Evolutionary conservation across 116 monocot species (phyloP).

Genomic region (Iris pallida): DNA sequence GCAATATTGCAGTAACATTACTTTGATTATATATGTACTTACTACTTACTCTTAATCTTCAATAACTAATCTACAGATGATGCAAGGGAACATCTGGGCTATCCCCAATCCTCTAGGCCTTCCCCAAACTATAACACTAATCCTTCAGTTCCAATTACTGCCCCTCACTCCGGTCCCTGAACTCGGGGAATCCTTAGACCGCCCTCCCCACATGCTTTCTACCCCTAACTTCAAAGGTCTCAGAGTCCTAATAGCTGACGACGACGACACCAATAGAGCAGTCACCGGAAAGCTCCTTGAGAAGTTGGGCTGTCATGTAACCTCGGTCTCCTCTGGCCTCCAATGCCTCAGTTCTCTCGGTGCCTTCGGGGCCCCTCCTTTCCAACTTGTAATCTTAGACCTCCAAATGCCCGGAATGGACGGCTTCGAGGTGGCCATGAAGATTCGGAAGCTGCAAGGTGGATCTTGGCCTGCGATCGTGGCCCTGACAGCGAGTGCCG

Average conservation of each 20-base stretch:
- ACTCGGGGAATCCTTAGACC: not conserved
- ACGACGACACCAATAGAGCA: slow-evolving; percentile 15
- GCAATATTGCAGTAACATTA: no score
- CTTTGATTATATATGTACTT: no score
- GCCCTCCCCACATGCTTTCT: not conserved
- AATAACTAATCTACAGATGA: slow-evolving; percentile 15
- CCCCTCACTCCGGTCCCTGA: slow-evolving; percentile 7
- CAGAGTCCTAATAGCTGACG: slow-evolving; percentile 16
- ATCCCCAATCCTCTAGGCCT: slow-evolving; percentile 14
- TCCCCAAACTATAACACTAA: slow-evolving; percentile 13
- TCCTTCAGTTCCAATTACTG: slow-evolving; percentile 20
- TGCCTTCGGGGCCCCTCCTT: not conserved
- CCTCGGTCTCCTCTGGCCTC: slow-evolving; percentile 9
- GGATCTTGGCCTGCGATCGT: slow-evolving; percentile 16
- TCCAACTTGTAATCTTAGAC: slow-evolving; percentile 20
- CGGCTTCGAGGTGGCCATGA: slow-evolving; percentile 17
- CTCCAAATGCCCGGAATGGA: slow-evolving; percentile 17
- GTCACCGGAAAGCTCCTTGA: slow-evolving; percentile 28
- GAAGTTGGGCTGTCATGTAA: slow-evolving; percentile 20
- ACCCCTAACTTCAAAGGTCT: slow-evolving; percentile 18
- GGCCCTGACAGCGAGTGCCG: slow-evolving; percentile 5
- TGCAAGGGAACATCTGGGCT: slow-evolving; percentile 26
- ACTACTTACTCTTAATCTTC: not conserved
- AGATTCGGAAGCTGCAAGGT: slow-evolving; percentile 13
- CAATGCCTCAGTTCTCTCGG: slow-evolving; percentile 19